Conservation (phyloP, 345 rosid genomes). For the Trapa bicornis region DNA sequence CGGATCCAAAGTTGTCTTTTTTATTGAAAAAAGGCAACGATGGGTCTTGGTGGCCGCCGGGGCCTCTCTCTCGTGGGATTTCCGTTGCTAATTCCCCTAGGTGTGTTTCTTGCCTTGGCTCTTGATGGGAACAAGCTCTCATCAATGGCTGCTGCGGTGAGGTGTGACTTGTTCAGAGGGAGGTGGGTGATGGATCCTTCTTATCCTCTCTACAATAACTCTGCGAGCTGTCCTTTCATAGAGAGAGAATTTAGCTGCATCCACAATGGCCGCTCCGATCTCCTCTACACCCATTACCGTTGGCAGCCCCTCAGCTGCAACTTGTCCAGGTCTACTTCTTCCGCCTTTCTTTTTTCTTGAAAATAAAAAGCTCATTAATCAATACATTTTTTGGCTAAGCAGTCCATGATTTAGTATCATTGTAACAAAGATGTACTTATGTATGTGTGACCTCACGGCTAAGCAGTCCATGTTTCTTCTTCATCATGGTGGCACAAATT, state of each 20-base stretch:
- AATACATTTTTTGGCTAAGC: too few relatives aligned
- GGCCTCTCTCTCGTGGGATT: too few relatives aligned
- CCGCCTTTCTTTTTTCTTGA: background rate
- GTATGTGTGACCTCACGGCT: too few relatives aligned
- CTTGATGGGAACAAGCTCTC: background rate
- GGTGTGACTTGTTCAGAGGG: constrained; percentile 50
- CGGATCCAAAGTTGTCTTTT: too few relatives aligned
- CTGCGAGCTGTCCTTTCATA: constrained; percentile 51
- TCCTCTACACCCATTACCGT: constrained; percentile 34
- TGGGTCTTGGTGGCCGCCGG: too few relatives aligned
- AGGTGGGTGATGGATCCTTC: constrained; percentile 58
- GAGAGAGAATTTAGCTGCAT: constrained; percentile 50
- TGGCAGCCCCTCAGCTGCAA: constrained; percentile 67
- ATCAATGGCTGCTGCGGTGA: background rate
- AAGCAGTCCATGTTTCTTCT: too few relatives aligned
- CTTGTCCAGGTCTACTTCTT: constrained; percentile 29
- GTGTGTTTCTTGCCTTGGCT: background rate
- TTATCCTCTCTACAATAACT: constrained; percentile 49
- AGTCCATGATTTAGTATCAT: too few relatives aligned
- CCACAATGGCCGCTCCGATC: constrained; percentile 68
- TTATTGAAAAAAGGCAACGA: too few relatives aligned
- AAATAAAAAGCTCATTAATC: too few relatives aligned
- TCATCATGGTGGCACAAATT: too few relatives aligned
- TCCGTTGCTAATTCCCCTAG: too few relatives aligned
- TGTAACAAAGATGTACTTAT: too few relatives aligned